Evolutionary conservation across 1,284 basidiomycete species (phyloP).

Genomic region (Gymnopus androsaceus): DNA sequence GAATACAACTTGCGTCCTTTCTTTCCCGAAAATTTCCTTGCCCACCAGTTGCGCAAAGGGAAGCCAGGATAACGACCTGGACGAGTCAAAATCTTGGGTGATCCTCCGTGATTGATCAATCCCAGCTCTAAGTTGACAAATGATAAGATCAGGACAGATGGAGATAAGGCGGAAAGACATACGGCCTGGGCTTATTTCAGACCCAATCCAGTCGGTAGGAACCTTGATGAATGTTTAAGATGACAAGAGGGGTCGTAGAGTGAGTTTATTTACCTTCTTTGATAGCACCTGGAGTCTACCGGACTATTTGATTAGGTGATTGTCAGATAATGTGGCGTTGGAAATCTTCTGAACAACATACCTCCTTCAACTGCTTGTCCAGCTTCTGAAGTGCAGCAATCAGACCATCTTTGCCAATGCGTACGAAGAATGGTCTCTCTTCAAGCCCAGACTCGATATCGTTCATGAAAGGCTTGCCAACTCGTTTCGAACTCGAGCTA

Average conservation of each 20-base stretch:
- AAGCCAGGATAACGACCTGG: conserved; percentile 76
- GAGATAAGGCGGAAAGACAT: too few species aligned
- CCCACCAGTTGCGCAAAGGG: conserved; percentile 82
- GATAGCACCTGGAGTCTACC: conserved; percentile 52
- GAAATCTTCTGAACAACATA: conserved; percentile 27
- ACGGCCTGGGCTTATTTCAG: conserved; percentile 67
- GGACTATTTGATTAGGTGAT: conserved; percentile 38
- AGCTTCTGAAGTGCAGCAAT: conserved; percentile 66
- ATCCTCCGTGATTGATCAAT: conserved; percentile 75
- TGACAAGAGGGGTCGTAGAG: background rate
- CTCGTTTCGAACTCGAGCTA: background rate
- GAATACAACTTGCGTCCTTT: conserved; percentile 55
- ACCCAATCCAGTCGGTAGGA: conserved; percentile 69
- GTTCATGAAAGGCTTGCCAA: conserved; percentile 21
- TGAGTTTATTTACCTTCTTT: conserved; percentile 37
- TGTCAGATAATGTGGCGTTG: conserved; percentile 5
- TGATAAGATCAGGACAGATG: too few species aligned
- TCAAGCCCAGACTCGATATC: conserved; percentile 40
- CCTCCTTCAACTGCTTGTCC: conserved; percentile 56
- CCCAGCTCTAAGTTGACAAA: too few species aligned
- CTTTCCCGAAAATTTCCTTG: conserved; percentile 64
- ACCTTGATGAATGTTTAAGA: conserved; percentile 31
- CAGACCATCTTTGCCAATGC: conserved; percentile 63
- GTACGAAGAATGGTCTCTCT: conserved; percentile 68
- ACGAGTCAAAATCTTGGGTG: conserved; percentile 68